Percentiles rank a stretch among this genome's conserved stretches.
Evolutionary conservation across 2,329 filamentous ascomycete genomes (phyloP).

Genomic region (Aspergillus brunneoviolaceus): DNA sequence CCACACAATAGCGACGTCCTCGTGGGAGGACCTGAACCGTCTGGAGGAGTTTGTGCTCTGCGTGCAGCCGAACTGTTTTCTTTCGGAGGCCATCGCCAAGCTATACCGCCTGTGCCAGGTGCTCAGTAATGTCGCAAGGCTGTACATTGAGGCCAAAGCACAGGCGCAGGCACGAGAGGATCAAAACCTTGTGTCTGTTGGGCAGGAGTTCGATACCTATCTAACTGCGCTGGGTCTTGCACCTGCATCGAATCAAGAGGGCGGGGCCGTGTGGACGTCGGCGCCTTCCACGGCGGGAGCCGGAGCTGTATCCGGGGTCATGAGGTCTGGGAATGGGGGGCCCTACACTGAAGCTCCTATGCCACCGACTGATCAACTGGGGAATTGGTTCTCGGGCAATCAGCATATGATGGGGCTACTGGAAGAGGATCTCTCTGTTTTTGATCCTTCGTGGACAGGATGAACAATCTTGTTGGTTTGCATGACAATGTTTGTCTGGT

Average conservation of each 20-base stretch:
- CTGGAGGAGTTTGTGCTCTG: constrained; percentile 59
- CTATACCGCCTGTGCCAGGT: constrained; percentile 63
- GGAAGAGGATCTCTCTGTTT: constrained; percentile 56
- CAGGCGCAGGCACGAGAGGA: constrained; percentile 52
- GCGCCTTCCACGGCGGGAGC: constrained; percentile 1
- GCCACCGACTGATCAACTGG: constrained; percentile 45
- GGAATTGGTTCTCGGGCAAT: constrained; percentile 67
- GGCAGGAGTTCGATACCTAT: constrained; percentile 64
- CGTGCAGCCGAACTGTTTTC: constrained; percentile 51
- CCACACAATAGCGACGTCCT: constrained; percentile 53
- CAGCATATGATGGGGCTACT: constrained; percentile 64
- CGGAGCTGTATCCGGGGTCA: constrained; percentile 7
- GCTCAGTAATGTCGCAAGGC: constrained; percentile 59
- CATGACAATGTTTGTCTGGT: too few species aligned
- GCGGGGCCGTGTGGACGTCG: constrained; percentile 11
- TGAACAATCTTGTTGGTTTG: not conserved
- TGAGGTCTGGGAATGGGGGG: constrained; percentile 18
- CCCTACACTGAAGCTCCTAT: constrained; percentile 11
- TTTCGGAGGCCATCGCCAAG: constrained; percentile 60
- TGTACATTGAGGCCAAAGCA: constrained; percentile 64
- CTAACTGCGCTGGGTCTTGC: constrained; percentile 64
- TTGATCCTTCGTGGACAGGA: constrained; percentile 20
- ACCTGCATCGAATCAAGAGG: constrained; percentile 28
- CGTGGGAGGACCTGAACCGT: constrained; percentile 53
- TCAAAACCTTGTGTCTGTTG: constrained; percentile 51